These are phyloP conservation scores for Aspergillus biplanus DNA, from an alignment of 495 filamentous ascomycete species.

Conservation along the genomic window DNA sequence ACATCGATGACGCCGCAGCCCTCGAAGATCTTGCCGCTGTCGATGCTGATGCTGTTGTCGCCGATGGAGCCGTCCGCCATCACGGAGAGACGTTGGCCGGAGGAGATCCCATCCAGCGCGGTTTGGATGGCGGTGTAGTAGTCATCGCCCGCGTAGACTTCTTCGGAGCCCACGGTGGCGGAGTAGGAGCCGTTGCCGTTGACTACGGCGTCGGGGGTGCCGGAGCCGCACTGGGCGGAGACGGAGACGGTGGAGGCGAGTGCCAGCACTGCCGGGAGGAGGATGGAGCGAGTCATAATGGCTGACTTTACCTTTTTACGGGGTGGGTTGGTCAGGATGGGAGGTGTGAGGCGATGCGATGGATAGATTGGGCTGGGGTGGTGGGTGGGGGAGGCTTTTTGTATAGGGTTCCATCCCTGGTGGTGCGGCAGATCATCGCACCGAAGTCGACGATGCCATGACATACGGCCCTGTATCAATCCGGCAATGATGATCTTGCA, in stretches of 20 bases:
- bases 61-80: constrained; percentile 20
- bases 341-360: no score
- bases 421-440: no score
- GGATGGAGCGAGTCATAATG: not conserved
- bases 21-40: constrained; percentile 20
- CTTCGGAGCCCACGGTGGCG: constrained; percentile 11
- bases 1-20: constrained; percentile 23
- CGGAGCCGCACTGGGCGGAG: constrained; percentile 19
- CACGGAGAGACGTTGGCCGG: constrained; percentile 21
- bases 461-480: no score
- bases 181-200: constrained; percentile 14
- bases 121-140: constrained; percentile 13
- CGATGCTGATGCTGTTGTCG: constrained; percentile 11
- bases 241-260: constrained; percentile 12
- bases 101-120: constrained; percentile 14
- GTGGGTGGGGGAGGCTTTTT: no score
- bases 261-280: constrained; percentile 9
- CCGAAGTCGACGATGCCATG: no score
- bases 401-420: no score
- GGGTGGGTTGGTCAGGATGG: no score
- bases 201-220: constrained; percentile 21
- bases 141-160: constrained; percentile 17
- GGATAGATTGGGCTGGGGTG: no score
- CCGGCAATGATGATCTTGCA: no score
- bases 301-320: no score